These are phyloP conservation scores for Starmerella vitae DNA, from an alignment of 805 yeast genomes.

Conservation along the genomic window DNA sequence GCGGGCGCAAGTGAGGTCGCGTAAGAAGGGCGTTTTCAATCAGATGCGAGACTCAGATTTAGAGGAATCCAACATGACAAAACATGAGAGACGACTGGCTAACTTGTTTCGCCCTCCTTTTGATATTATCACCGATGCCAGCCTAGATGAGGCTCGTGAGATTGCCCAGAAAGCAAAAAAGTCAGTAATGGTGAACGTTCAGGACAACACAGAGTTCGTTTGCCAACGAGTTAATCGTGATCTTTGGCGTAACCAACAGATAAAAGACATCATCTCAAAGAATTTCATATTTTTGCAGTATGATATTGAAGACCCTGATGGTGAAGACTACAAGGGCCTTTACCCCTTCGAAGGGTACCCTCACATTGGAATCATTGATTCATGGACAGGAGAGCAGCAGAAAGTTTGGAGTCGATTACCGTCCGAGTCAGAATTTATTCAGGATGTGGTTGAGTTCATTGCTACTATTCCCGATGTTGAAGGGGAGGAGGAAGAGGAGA, in stretches of 20 bases:
- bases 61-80: conserved; percentile 8
- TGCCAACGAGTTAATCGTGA: conserved; percentile 89
- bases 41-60: conserved; percentile 27
- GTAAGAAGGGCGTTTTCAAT: conserved; percentile 38
- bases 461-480: conserved; percentile 1
- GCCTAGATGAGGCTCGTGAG: conserved; percentile 59
- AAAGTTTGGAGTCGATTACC: conserved; percentile 64
- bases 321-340: conserved; percentile 54
- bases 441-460: conserved; percentile 59
- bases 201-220: conserved; percentile 68
- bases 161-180: conserved; percentile 50
- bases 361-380: conserved; percentile 84
- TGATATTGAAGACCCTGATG: conserved; percentile 62
- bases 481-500: neutral
- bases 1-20: conserved; percentile 14
- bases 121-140: conserved; percentile 59
- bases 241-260: conserved; percentile 62
- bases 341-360: conserved; percentile 62
- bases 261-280: conserved; percentile 50
- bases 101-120: conserved; percentile 84
- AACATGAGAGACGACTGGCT: conserved; percentile 50
- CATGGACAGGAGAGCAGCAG: conserved; percentile 87
- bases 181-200: conserved; percentile 83
- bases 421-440: conserved; percentile 42
- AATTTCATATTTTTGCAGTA: conserved; percentile 78